Evolutionary conservation across 257 asterid species (phyloP), one percentile per base, ranked within the genome.

Genomic region (Parsonsia alboflavescens): DNA sequence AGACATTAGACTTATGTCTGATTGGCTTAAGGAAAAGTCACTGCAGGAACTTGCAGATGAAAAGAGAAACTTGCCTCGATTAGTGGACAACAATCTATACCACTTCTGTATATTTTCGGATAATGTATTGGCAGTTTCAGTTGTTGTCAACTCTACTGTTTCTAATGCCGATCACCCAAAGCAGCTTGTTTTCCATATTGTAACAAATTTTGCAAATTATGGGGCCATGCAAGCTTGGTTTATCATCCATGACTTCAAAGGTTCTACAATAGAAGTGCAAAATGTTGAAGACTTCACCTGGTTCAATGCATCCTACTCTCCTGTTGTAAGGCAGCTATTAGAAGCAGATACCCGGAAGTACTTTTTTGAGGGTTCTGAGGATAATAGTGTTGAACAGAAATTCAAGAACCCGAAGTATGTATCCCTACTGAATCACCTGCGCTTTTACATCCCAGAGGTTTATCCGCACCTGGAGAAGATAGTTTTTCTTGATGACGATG

Each of bases 141-240:
- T 83, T 16, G 97, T 88, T 1, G 89, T 92, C 72, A 90, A 92
- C 82, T 92, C 98, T 30, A 92, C 97, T 9, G 75, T 90, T 72
- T 84, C 89, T 11, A 92, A 87, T 67, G 96, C 97, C 13, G 92
- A 88, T 76, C 97, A 90, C 78, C 96, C 97, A 3, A 79, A 81
- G 77, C 97, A 93, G 88, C 93, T 91, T 3, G 93, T 91, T 9
- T 93, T 93, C 81, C 98, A 93, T 71, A 75, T 93, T 0, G 97
- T 93, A 49, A 93, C 98, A 5, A 85, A 86, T 72, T 87, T 85
- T 66, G 81, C 88, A 7, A 87, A 86, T 77, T 87, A 87, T 4
- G 96, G 96, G 58, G 89, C 87, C 7, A 91, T 93, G 96, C 93
- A 89, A 76, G 92, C 95, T 74, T 93, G 97, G 98, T 93, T 91